Evolutionary conservation across 148 eudicot genomes (phyloP), one percentile per base, ranked within the genome.

Genomic region (Simmondsia chinensis): DNA sequence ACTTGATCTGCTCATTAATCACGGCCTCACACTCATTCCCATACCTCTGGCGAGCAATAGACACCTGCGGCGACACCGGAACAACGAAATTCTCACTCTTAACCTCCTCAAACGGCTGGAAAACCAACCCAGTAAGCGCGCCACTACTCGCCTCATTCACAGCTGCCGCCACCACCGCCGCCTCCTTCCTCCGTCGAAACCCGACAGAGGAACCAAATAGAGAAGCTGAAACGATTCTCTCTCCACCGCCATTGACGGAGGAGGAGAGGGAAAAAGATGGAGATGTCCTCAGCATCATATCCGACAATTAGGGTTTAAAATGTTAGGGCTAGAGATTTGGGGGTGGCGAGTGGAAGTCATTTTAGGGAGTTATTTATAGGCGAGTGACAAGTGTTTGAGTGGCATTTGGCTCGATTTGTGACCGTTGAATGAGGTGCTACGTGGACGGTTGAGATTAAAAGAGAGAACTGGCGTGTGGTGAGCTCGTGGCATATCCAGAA

Each of bases 1-100:
- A 86, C 95, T 86, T 86, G 50, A 86, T 86, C 66, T 86, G 95
- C 73, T 82, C 95, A 43, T 86, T 86, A 44, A 86, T 55, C 3
- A 83, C 87, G 23, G 80, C 59, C 50, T 86, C 95, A 52, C 76
- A 78, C 2, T 67, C 81, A 3, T 72, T 69, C 12, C 46, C 61
- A 34, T 17, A 82, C 16, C 48, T 39, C 58, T 81, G 91, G 1
- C 87, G 63, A 44, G 95, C 95, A 51, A 86, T 74, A 1, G 95
- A 86, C 22, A 48, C 53, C 0, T 63, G 39, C 7, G 72, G 61
- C 18, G 72, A 46, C n/a, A 62, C 52, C 0, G 96, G 93, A 0
- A 79, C 83, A 39, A 61, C 6, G 16, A 72, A 59, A 9, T 47
- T 61, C 25, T 75, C 87, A 29, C 56, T 59, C 65, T 78, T 82